Evolutionary conservation across 2,329 filamentous ascomycete species (phyloP).

Genomic region (Stemphylium beticola): DNA sequence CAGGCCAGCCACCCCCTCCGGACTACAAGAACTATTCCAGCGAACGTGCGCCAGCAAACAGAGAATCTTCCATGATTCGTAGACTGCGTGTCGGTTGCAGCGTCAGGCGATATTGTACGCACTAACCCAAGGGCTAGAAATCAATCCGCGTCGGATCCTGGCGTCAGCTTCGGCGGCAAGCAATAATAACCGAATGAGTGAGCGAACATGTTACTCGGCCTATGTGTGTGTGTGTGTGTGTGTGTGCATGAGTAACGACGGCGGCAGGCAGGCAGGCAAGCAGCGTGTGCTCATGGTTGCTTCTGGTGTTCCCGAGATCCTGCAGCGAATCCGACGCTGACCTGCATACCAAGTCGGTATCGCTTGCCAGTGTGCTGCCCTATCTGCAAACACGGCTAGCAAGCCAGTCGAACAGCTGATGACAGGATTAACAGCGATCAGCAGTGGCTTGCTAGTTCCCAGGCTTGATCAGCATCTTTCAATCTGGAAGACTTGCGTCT

Average conservation of each 20-base stretch:
- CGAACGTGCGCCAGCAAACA: conserved; percentile 18
- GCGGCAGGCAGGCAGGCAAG: conserved; percentile 27
- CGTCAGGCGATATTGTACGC: conserved; percentile 19
- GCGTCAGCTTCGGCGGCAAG: conserved; percentile 33
- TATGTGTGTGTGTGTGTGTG: neutral
- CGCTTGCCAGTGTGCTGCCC: too few species aligned
- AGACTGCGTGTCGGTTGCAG: conserved; percentile 17
- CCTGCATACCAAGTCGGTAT: conserved; percentile 22
- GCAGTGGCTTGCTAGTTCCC: neutral
- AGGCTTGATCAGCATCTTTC: conserved; percentile 1
- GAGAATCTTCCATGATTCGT: conserved; percentile 18
- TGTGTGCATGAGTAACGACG: conserved; percentile 31
- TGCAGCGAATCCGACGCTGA: conserved; percentile 27
- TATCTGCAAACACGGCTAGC: conserved; percentile 13
- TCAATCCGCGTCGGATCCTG: conserved; percentile 24
- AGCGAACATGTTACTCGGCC: conserved; percentile 33
- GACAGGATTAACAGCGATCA: neutral
- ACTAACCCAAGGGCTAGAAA: conserved; percentile 29
- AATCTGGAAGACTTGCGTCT: conserved; percentile 26
- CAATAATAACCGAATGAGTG: conserved; percentile 31
- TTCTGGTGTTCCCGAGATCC: conserved; percentile 16
- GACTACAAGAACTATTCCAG: conserved; percentile 17
- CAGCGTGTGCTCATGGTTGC: conserved; percentile 23
- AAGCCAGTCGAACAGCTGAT: conserved; percentile 4
- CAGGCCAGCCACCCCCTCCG: conserved; percentile 20